These are phyloP conservation scores for Xylariaceae sp. DNA, from an alignment of 2,329 filamentous ascomycete genomes.

Conservation along the genomic window DNA sequence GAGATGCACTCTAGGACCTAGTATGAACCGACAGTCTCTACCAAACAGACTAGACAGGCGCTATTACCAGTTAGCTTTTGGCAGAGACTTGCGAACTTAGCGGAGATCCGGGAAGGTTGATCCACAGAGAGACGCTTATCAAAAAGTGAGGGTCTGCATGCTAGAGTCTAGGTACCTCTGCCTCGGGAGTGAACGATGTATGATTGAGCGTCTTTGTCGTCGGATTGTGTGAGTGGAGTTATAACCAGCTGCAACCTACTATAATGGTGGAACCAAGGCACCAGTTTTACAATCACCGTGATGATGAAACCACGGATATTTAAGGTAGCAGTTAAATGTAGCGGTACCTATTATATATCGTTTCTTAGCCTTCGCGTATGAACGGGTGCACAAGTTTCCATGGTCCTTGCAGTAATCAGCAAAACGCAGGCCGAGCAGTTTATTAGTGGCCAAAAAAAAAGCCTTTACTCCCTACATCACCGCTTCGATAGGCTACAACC, in stretches of 20 bases:
- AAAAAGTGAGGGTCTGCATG: not conserved
- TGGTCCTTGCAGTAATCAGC: no score
- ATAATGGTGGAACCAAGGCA: not conserved
- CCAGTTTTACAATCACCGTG: not conserved
- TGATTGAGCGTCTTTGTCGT: no score
- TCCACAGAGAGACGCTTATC: constrained; percentile 1
- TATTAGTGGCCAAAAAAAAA: no score
- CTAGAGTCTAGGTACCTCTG: not conserved
- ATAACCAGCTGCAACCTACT: not conserved
- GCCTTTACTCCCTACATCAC: no score
- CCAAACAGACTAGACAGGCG: not conserved
- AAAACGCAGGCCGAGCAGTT: no score
- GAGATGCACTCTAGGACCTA: constrained; percentile 1
- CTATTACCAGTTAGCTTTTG: not conserved
- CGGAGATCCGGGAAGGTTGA: constrained; percentile 1
- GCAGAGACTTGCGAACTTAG: constrained; percentile 7
- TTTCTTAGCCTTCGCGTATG: no score
- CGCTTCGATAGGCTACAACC: no score
- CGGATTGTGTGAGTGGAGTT: constrained; percentile 6
- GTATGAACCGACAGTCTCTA: not conserved
- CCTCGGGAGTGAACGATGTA: no score
- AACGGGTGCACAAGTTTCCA: no score
- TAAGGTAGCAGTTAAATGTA: no score
- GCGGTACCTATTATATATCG: no score
- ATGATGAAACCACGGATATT: not conserved